Evolutionary conservation across 208 protist genomes (phyloP).

Genomic region (Leishmania lainsoni): DNA sequence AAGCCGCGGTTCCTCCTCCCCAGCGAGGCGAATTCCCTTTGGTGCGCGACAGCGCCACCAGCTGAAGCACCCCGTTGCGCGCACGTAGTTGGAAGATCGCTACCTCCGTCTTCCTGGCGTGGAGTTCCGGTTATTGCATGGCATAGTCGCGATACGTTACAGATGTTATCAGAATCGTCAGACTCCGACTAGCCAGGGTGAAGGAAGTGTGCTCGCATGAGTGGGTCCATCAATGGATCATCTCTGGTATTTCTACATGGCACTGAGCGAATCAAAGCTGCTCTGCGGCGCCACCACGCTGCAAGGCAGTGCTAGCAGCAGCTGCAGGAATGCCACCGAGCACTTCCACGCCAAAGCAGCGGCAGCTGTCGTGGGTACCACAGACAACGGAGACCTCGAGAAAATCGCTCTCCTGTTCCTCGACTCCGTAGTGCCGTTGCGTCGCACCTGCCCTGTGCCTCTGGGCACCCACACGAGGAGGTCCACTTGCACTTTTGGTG

Average conservation of each 20-base stretch:
- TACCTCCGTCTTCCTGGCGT: background rate
- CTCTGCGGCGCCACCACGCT: background rate
- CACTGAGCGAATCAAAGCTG: background rate
- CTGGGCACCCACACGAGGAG: background rate
- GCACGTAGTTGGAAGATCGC: background rate
- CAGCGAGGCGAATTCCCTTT: background rate
- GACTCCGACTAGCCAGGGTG: background rate
- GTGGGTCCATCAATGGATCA: background rate
- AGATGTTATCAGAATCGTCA: background rate
- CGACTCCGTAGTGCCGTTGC: background rate
- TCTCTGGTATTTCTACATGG: background rate
- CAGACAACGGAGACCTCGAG: background rate
- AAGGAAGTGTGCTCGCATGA: background rate
- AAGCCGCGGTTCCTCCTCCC: background rate
- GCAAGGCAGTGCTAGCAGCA: background rate
- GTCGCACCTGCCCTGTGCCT: background rate
- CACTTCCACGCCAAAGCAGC: background rate
- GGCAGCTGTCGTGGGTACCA: background rate
- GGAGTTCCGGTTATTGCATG: background rate
- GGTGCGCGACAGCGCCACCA: background rate
- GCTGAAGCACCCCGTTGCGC: too few species aligned
- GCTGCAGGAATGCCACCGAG: background rate
- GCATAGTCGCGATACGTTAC: background rate
- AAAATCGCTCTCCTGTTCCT: background rate
- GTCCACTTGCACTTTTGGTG: background rate